Percentiles rank a stretch among this genome's conserved stretches.
These are phyloP conservation scores for Meyerozyma elateridarum DNA, from an alignment of 1,139 yeast genomes.

Conservation along the genomic window DNA sequence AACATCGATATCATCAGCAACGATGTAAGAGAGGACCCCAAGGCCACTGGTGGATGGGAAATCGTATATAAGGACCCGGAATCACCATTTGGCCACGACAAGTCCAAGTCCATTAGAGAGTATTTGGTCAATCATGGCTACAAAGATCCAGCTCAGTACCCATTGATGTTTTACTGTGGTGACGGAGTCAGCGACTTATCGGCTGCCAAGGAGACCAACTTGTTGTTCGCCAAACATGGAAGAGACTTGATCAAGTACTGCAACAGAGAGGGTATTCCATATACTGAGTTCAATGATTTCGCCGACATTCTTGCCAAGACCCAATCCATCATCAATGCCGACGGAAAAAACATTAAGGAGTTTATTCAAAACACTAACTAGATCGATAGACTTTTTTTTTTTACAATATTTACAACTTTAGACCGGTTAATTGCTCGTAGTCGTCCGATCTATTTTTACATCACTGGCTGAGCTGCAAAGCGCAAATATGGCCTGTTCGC, in stretches of 20 bases:
- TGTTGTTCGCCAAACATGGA: constrained; percentile 89
- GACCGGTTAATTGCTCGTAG: no score
- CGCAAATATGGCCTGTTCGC: no score
- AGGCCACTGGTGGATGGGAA: constrained; percentile 60
- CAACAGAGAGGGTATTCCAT: constrained; percentile 73
- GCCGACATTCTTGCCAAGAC: constrained; percentile 58
- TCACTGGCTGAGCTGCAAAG: no score
- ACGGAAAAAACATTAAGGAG: constrained; percentile 23
- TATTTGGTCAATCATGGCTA: constrained; percentile 45
- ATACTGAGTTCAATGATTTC: constrained; percentile 74
- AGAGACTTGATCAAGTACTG: constrained; percentile 86
- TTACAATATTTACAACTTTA: no score
- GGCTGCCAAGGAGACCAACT: constrained; percentile 93
- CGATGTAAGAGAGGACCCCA: constrained; percentile 55
- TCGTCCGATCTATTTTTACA: no score
- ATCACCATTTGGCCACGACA: constrained; percentile 90
- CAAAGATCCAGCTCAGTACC: constrained; percentile 30
- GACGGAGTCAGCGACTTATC: constrained; percentile 95
- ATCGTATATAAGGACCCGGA: constrained; percentile 78
- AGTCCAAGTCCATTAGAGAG: constrained; percentile 74
- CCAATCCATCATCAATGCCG: constrained; percentile 22
- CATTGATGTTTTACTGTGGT: constrained; percentile 83
- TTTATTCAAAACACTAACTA: constrained; percentile 34
- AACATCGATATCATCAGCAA: constrained; percentile 81
- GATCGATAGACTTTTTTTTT: no score